These are phyloP conservation scores for Penicillium nordicum DNA, from an alignment of 2,329 filamentous ascomycete species.

Conservation along the genomic window DNA sequence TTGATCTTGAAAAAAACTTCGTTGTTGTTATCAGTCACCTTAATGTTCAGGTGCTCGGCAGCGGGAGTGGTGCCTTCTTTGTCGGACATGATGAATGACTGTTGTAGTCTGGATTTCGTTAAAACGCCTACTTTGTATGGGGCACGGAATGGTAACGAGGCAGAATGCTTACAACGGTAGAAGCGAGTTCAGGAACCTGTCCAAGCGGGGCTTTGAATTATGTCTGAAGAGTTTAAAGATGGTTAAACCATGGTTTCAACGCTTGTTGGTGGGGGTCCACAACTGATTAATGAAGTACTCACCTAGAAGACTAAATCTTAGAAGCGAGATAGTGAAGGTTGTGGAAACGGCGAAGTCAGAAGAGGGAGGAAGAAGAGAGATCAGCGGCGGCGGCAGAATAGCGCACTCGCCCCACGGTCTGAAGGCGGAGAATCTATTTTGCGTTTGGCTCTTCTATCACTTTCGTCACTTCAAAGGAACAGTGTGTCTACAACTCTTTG, in stretches of 20 bases:
- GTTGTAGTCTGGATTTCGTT: not conserved
- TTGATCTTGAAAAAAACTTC: slow-evolving; percentile 99
- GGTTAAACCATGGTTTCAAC: not conserved
- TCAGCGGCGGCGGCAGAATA: slow-evolving; percentile 32
- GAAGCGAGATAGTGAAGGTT: not conserved
- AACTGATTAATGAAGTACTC: not conserved
- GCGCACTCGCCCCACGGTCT: slow-evolving; percentile 17
- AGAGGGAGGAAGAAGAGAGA: slow-evolving; percentile 24
- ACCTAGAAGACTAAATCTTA: not conserved
- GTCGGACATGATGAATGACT: slow-evolving; percentile 17
- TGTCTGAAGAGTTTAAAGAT: not conserved
- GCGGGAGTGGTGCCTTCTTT: slow-evolving; percentile 34
- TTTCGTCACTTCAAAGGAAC: slow-evolving; percentile 5
- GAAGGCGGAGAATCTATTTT: slow-evolving; percentile 40
- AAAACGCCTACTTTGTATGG: not conserved
- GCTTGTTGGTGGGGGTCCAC: not conserved
- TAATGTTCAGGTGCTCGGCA: slow-evolving; percentile 93
- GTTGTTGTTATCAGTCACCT: slow-evolving; percentile 98
- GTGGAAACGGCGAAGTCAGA: slow-evolving; percentile 12
- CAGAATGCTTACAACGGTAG: not conserved
- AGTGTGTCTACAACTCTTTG: slow-evolving; percentile 1
- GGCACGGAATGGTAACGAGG: not conserved
- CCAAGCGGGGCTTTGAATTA: not conserved
- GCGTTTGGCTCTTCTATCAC: slow-evolving; percentile 25
- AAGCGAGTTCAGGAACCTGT: not conserved